These are phyloP conservation scores for Boletus rufocinnamomeus DNA, from an alignment of 768 basidiomycete genomes.

Conservation along the genomic window DNA sequence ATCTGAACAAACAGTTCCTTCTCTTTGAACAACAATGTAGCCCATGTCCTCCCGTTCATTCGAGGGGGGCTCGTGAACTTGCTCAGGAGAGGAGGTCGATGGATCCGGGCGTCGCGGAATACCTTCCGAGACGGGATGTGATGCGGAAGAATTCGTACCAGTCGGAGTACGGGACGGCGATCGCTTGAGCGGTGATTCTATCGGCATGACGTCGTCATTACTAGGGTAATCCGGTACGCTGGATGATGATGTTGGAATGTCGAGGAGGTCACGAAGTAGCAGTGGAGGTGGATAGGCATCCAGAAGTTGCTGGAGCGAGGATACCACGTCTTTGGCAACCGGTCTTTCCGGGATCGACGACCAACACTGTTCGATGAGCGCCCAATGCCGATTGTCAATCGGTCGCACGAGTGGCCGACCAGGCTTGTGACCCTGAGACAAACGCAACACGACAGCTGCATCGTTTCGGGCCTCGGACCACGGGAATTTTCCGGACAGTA, in stretches of 20 bases:
- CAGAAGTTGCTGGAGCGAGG: neutral
- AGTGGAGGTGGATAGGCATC: neutral
- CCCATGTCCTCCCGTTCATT: neutral
- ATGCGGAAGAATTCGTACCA: neutral
- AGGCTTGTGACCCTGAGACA: constrained; percentile 2
- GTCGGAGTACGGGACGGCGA: too few species aligned
- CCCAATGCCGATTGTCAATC: neutral
- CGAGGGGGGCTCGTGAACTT: neutral
- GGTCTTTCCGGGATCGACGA: neutral
- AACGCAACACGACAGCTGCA: neutral
- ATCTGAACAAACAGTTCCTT: neutral
- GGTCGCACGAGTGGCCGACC: too few species aligned
- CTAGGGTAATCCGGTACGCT: too few species aligned
- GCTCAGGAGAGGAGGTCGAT: neutral
- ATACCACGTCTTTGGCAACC: neutral
- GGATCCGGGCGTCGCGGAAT: neutral
- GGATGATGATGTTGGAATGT: neutral
- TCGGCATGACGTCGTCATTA: too few species aligned
- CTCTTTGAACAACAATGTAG: neutral
- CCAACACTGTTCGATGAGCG: constrained; percentile 10
- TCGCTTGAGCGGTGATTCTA: too few species aligned
- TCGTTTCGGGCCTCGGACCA: neutral
- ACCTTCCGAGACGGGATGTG: too few species aligned
- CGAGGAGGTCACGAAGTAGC: neutral
- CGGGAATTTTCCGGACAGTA: neutral